A percentile compares a stretch with the other conserved stretches of the same genome.
Evolutionary conservation across 2,329 filamentous ascomycete species (phyloP).

Genomic region (Fusarium staphyleae): DNA sequence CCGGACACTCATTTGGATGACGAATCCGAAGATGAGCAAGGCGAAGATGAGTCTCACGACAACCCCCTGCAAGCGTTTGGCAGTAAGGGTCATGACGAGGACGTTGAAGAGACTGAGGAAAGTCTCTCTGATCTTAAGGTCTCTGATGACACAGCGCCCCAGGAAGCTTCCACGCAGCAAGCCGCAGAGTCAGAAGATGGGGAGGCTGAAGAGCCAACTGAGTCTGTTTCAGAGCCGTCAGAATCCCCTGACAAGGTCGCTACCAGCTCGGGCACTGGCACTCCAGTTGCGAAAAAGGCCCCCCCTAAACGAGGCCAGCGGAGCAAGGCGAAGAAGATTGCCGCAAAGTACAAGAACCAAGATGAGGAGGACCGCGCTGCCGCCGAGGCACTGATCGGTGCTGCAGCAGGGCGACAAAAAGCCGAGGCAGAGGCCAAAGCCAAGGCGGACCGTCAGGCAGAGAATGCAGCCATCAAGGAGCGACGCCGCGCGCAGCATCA

Average conservation of each 20-base stretch:
- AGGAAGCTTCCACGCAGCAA: conserved; percentile 46
- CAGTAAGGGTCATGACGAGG: conserved; percentile 39
- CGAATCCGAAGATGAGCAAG: conserved; percentile 46
- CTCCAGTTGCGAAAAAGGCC: conserved; percentile 49
- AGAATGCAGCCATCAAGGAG: conserved; percentile 73
- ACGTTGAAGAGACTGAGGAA: conserved; percentile 38
- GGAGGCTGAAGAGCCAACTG: conserved; percentile 38
- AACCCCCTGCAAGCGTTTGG: conserved; percentile 49
- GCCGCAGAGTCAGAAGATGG: conserved; percentile 34
- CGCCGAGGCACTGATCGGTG: conserved; percentile 87
- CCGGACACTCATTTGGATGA: conserved; percentile 44
- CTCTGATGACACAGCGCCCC: conserved; percentile 35
- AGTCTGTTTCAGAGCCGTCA: conserved; percentile 24
- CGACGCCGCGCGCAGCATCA: conserved; percentile 83
- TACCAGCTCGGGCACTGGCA: conserved; percentile 12
- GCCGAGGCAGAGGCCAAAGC: conserved; percentile 72
- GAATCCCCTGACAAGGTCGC: conserved; percentile 29
- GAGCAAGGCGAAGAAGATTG: conserved; percentile 85
- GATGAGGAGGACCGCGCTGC: conserved; percentile 90
- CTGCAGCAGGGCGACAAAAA: conserved; percentile 70
- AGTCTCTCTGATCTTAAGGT: conserved; percentile 38
- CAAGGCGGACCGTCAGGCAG: conserved; percentile 71
- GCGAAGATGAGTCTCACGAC: conserved; percentile 43
- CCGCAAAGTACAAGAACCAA: conserved; percentile 89
- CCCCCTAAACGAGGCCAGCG: conserved; percentile 74